These are phyloP conservation scores for Alternaria postmessia DNA, from an alignment of 2,329 filamentous ascomycete genomes.

Conservation along the genomic window DNA sequence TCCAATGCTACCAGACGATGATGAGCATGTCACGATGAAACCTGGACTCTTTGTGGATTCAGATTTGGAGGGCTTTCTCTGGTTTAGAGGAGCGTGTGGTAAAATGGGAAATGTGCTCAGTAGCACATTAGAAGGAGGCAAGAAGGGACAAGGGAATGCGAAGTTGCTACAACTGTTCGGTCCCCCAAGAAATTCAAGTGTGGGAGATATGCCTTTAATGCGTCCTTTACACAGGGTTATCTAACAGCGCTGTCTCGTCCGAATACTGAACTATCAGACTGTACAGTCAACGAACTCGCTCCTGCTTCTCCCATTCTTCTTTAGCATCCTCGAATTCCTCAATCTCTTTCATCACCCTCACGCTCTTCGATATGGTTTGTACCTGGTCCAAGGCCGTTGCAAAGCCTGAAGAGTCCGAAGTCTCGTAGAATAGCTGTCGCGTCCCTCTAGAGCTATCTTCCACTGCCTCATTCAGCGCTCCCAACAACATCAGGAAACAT, in stretches of 20 bases:
- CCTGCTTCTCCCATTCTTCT: background rate
- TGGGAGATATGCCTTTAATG: background rate
- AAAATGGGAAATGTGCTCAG: background rate
- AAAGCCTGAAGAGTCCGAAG: background rate
- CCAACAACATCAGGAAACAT: too few species aligned
- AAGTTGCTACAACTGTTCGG: conserved; percentile 8
- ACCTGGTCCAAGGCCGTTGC: background rate
- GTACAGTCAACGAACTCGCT: background rate
- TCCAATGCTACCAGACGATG: background rate
- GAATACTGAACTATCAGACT: background rate
- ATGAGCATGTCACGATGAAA: background rate
- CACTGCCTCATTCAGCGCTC: background rate
- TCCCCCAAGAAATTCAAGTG: background rate
- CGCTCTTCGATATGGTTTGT: background rate
- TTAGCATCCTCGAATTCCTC: conserved; percentile 7
- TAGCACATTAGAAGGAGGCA: conserved; percentile 13
- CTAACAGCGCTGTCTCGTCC: background rate
- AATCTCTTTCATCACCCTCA: conserved; percentile 1
- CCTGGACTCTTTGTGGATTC: conserved; percentile 16
- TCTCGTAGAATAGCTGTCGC: conserved; percentile 3
- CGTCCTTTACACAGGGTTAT: background rate
- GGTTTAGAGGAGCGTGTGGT: conserved; percentile 10
- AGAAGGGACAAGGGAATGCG: conserved; percentile 10
- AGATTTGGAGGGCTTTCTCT: background rate
- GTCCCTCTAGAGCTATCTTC: background rate